Percentiles rank a stretch among this genome's conserved stretches.
Evolutionary conservation across 176 grass and related monocot species (phyloP).

Genomic region (Cenchrus purpureus): DNA sequence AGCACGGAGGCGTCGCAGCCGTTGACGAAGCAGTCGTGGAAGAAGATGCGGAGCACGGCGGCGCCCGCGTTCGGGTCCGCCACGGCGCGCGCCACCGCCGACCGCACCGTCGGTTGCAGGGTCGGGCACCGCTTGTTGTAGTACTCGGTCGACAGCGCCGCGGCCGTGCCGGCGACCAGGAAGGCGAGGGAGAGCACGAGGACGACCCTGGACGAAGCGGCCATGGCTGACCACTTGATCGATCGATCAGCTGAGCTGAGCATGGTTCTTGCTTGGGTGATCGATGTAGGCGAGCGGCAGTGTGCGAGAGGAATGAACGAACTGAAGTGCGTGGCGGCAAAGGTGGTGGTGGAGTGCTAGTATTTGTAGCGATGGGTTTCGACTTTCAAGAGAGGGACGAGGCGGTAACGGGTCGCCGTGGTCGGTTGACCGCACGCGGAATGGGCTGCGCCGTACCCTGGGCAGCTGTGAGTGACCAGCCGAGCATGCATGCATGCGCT

Average conservation of each 20-base stretch:
- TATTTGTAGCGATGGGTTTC: slow-evolving; percentile 20
- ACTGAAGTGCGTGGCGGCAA: not conserved
- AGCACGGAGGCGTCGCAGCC: slow-evolving; percentile 74
- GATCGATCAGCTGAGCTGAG: not conserved
- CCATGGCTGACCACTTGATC: not conserved
- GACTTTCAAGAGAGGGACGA: no score
- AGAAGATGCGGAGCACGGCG: slow-evolving; percentile 65
- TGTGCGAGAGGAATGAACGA: not conserved
- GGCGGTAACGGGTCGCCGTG: not conserved
- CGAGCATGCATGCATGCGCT: no score
- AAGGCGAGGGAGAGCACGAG: slow-evolving; percentile 23
- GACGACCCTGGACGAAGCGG: not conserved
- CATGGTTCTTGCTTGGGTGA: not conserved
- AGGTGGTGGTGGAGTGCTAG: not conserved
- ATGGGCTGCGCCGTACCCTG: not conserved
- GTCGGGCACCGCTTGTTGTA: slow-evolving; percentile 58
- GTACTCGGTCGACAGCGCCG: slow-evolving; percentile 44
- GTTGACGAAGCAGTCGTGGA: slow-evolving; percentile 79
- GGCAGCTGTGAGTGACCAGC: not conserved
- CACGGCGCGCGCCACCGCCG: slow-evolving; percentile 47
- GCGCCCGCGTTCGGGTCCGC: slow-evolving; percentile 49
- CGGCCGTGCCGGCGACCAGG: not conserved
- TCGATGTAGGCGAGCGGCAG: not conserved
- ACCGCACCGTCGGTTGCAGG: slow-evolving; percentile 39
- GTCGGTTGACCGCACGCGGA: slow-evolving; percentile 27